A percentile compares a stretch with the other conserved stretches of the same genome.
These are phyloP conservation scores for Salix viminalis DNA, from an alignment of 345 rosid species.

Conservation along the genomic window DNA sequence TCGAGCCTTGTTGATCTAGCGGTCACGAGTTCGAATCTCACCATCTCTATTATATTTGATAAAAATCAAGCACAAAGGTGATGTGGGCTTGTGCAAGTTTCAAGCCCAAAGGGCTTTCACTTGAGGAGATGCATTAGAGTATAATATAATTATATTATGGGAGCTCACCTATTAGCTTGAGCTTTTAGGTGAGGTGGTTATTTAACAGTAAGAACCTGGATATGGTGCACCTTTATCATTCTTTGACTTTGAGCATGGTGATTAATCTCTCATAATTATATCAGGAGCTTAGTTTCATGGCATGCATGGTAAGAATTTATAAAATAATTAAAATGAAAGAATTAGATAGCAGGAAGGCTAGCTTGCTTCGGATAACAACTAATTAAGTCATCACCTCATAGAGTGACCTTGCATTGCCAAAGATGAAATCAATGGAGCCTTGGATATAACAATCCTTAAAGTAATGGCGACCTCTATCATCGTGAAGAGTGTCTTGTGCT, in stretches of 20 bases:
- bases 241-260: background rate
- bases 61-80: too few relatives aligned
- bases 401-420: constrained; percentile 75
- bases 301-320: background rate
- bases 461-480: constrained; percentile 82
- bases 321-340: background rate
- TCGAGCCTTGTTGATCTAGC: too few relatives aligned
- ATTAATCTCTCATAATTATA: background rate
- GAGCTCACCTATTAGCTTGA: too few relatives aligned
- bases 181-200: too few relatives aligned
- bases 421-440: constrained; percentile 93
- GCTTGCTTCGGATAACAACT: background rate
- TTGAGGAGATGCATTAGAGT: too few relatives aligned
- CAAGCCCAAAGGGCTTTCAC: too few relatives aligned
- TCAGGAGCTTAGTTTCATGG: background rate
- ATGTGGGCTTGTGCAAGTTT: too few relatives aligned
- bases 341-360: background rate
- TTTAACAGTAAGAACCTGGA: too few relatives aligned
- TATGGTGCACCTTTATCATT: too few relatives aligned
- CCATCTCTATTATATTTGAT: too few relatives aligned
- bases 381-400: constrained; percentile 70
- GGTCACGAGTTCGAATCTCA: too few relatives aligned
- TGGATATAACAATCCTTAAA: constrained; percentile 88
- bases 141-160: too few relatives aligned
- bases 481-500: constrained; percentile 96